Evolutionary conservation across 768 basidiomycete species (phyloP), one percentile per base, ranked within the genome.

Genomic region (Hericium rajendrae): DNA sequence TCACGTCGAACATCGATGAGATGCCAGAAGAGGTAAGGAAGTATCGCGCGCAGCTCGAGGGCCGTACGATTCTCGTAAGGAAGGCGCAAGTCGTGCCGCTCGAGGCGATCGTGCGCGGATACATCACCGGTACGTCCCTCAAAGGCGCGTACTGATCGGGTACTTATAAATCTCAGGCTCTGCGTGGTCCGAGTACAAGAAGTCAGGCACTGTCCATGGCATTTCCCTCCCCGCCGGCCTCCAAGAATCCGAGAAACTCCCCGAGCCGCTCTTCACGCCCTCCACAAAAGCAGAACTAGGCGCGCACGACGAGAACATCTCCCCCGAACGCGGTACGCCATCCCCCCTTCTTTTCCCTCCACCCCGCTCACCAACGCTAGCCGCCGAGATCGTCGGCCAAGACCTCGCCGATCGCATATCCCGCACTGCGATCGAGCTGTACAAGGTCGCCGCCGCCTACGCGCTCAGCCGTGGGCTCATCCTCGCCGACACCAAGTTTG

Each of bases 401-500:
- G 80, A 81, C 6, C 74, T 91, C 18, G 91, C 79, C 61, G 69
- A 75, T 16, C 71, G 77, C 51, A 74, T 94, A 52, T 82, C 86
- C n/a, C 59, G 67, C 15, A 74, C 76, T 1, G 78, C 91, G 1
- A 63, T 94, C 5, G 71, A 76, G 57, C 73, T 93, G 1, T 93
- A 92, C 74, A 76, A 74, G 41, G 77, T 82, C 41, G 94, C 94
- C 2, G 83, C 91, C 0, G 79, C 75, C 26, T 82, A 91, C 65
- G 90, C 92, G 9, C 72, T 75, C 26, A 76, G 79, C 6, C 79
- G 83, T 4, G 94, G 92, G 16, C 76, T 98, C 57, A 97, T 98
- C 65, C 84, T 99, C 48, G 97, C 94, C 22, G 95, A 99, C 71
- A 98, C 94, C 41, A 99, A 99, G 70, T 97, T 98, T 70, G 97